These are phyloP conservation scores for Eragrostis tef DNA, from an alignment of 202 grass and related monocot species.

Conservation along the genomic window DNA sequence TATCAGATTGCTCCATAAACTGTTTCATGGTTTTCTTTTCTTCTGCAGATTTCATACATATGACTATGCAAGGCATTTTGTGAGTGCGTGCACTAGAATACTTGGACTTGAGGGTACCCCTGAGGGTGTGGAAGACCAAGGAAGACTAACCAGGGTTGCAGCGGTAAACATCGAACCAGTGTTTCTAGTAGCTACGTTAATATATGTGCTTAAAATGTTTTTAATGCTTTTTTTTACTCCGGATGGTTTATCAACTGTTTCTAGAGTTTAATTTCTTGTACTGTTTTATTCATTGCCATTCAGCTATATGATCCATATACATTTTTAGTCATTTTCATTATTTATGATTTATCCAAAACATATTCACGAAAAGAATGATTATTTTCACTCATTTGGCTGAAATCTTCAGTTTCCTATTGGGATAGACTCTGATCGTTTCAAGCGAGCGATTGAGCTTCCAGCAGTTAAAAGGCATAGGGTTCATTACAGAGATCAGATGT, in stretches of 20 bases:
- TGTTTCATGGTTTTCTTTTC: slow-evolving; percentile 26
- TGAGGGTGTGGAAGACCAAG: slow-evolving; percentile 98
- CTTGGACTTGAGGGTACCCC: slow-evolving; percentile 97
- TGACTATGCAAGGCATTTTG: slow-evolving; percentile 99
- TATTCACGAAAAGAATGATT: slow-evolving; percentile 45
- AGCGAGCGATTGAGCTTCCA: slow-evolving; percentile 82
- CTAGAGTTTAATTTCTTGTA: too few species aligned
- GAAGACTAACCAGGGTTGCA: slow-evolving; percentile 89
- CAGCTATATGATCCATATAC: background rate
- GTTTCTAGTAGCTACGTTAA: slow-evolving; percentile 37
- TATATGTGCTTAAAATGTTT: slow-evolving; percentile 40
- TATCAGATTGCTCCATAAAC: background rate
- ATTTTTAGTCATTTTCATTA: slow-evolving; percentile 19
- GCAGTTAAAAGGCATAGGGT: slow-evolving; percentile 66
- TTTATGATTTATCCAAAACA: slow-evolving; percentile 38
- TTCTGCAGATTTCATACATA: slow-evolving; percentile 94
- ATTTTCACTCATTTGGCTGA: slow-evolving; percentile 56
- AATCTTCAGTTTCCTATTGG: slow-evolving; percentile 99
- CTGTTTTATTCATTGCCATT: too few species aligned
- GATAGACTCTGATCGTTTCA: slow-evolving; percentile 99
- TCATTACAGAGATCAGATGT: slow-evolving; percentile 8
- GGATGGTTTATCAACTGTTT: background rate
- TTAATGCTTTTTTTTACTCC: slow-evolving; percentile 28
- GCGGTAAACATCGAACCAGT: slow-evolving; percentile 60
- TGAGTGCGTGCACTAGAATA: slow-evolving; percentile 97